Conservation (phyloP, 2,329 filamentous ascomycete species). For the Stagonosporopsis cucurbitacearum region DNA sequence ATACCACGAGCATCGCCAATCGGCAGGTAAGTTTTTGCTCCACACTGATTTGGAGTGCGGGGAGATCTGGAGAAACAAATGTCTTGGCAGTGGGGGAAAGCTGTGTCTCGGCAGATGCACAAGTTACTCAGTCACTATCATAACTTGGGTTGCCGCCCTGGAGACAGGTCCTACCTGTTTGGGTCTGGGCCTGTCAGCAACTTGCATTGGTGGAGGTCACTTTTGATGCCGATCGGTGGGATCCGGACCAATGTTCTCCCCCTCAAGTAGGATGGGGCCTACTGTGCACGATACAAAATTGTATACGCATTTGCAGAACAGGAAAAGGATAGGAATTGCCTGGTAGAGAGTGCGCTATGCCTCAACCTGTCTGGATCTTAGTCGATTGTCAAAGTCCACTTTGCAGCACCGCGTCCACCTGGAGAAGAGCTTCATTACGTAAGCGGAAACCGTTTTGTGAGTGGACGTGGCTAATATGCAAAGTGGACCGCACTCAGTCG, state of each 20-base stretch:
- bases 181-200: not conserved
- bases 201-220: not conserved
- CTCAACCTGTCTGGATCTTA: not conserved
- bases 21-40: not conserved
- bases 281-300: too few species aligned
- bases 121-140: not conserved
- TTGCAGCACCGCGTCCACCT: not conserved
- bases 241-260: not conserved
- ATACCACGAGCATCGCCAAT: not conserved
- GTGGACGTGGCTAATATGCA: not conserved
- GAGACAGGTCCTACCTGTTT: too few species aligned
- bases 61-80: not conserved
- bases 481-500: not conserved
- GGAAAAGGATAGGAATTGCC: not conserved
- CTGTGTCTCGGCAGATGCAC: not conserved
- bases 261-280: too few species aligned
- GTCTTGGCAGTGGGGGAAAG: constrained; percentile 1
- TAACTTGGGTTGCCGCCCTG: not conserved
- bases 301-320: too few species aligned
- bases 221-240: not conserved
- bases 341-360: not conserved
- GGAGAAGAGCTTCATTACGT: not conserved
- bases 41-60: not conserved
- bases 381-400: not conserved
- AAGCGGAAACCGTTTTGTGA: not conserved